A percentile compares a stretch with the other conserved stretches of the same genome.
Evolutionary conservation across 2,329 filamentous ascomycete genomes (phyloP).

Genomic region (Aspergillus niger): DNA sequence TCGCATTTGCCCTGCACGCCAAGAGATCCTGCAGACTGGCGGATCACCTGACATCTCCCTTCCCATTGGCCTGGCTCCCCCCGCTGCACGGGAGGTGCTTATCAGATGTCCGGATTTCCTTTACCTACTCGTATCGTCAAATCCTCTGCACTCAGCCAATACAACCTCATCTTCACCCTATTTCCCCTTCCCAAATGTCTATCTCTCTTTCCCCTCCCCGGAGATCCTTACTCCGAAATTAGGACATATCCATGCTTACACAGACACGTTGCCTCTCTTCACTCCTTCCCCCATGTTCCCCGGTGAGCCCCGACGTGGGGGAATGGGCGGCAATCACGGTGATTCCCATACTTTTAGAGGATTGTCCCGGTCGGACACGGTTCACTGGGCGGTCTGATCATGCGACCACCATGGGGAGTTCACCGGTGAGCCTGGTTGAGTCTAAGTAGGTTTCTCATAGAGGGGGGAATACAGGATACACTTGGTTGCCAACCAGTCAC

Average conservation of each 20-base stretch:
- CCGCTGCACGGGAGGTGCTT: neutral
- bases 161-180: too few species aligned
- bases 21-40: neutral
- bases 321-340: neutral
- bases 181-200: too few species aligned
- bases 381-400: neutral
- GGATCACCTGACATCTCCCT: neutral
- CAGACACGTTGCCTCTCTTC: neutral
- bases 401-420: neutral
- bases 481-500: neutral
- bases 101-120: neutral
- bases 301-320: slow-evolving; percentile 2
- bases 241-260: neutral
- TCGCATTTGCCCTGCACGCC: neutral
- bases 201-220: neutral
- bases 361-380: neutral
- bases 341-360: too few species aligned
- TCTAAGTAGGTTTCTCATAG: too few species aligned
- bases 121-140: neutral
- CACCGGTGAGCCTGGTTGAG: neutral
- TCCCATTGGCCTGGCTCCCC: neutral
- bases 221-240: neutral
- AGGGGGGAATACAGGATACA: too few species aligned
- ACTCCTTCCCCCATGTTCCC: neutral
- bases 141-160: neutral